Evolutionary conservation across 1,284 basidiomycete genomes (phyloP), one percentile per base, ranked within the genome.

Genomic region (Leccinum griseonigrum): DNA sequence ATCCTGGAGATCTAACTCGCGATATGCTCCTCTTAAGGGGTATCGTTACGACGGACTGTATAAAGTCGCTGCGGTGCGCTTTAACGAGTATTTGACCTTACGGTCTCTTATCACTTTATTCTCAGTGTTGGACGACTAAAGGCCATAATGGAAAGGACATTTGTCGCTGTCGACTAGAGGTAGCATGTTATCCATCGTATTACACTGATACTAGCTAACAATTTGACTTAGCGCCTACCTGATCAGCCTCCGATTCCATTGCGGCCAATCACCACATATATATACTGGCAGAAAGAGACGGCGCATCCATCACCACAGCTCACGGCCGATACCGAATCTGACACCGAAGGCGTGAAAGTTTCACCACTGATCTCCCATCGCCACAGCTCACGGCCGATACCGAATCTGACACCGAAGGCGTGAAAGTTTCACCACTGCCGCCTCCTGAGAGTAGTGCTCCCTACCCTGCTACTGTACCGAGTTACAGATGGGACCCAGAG

Each of bases 121-220:
- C 5, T 6, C 31, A 72, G 71, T 60, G 13, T 36, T 72, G 74
- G 71, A 62, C 64, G 31, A 62, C 60, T 2, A 64, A 54, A 16
- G 72, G 70, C 7, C 2, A 2, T 0, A 61, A 59, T 1, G 62
- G 60, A 46, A 57, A 60, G 31, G 31, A 56, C 0, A 67, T 75
- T 2, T 72, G 71, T 61, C 70, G 68, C 14, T 74, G 65, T 54
- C 63, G 59, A 57, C 40, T 74, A 26, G 73, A 74, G 70, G 71
- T 73, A 14, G 34, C 1, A 22, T 36, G 2, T 29, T 8, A n/a
- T 32, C 11, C n/a, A n/a, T 28, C 3, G 16, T 11, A 32, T 38
- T 8, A 48, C 3, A 13, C 16, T 28, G 0, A 36, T 10, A 1
- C 38, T 40, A 9, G 28, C 18, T 63, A 31, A 63, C 13, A 10